These are phyloP conservation scores for Fusarium concolor DNA, from an alignment of 2,329 filamentous ascomycete genomes.

Conservation along the genomic window DNA sequence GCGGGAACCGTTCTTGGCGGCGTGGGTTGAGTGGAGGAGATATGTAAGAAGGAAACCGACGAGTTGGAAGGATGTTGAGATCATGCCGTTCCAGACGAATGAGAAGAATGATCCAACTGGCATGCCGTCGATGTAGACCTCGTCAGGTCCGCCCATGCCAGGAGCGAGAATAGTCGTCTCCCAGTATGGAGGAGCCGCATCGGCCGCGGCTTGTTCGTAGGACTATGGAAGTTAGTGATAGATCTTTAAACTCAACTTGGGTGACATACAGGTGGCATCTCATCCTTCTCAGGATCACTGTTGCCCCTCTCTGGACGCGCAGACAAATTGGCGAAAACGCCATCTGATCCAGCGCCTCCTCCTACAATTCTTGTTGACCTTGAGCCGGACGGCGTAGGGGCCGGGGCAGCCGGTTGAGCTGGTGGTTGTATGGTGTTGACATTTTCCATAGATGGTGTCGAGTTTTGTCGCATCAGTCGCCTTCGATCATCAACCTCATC, in stretches of 20 bases:
- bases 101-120: conserved; percentile 89
- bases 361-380: conserved; percentile 68
- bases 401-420: conserved; percentile 25
- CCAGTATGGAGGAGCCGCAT: conserved; percentile 97
- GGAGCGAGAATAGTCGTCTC: conserved; percentile 97
- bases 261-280: conserved; percentile 86
- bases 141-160: conserved; percentile 87
- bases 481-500: conserved; percentile 82
- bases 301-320: conserved; percentile 87
- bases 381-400: conserved; percentile 50
- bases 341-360: conserved; percentile 84
- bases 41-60: conserved; percentile 98
- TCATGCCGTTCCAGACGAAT: conserved; percentile 94
- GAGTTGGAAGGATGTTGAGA: conserved; percentile 96
- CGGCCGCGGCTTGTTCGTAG: conserved; percentile 97
- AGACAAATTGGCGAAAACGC: conserved; percentile 94
- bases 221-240: conserved; percentile 69
- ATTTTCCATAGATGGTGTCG: conserved; percentile 46
- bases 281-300: conserved; percentile 82
- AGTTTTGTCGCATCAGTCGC: conserved; percentile 80
- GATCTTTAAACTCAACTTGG: not conserved
- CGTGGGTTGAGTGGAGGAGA: conserved; percentile 96
- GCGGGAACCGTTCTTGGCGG: conserved; percentile 95
- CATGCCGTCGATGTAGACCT: conserved; percentile 96
- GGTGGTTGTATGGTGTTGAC: conserved; percentile 32